These are phyloP conservation scores for Stachybotrys elegans DNA, from an alignment of 2,329 filamentous ascomycete species.

Conservation along the genomic window DNA sequence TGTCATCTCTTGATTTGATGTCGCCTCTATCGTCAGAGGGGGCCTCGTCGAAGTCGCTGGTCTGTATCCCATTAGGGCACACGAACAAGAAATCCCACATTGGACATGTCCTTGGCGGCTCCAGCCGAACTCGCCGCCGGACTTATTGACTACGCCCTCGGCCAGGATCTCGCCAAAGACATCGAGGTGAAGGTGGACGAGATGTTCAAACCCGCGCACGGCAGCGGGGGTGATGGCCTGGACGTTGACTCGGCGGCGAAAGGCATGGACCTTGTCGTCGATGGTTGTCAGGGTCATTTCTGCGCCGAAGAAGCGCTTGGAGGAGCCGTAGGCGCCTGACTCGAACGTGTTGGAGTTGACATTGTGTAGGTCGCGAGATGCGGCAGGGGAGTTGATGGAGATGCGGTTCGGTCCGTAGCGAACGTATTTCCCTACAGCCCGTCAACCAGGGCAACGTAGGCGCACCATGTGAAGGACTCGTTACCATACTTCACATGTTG, in stretches of 20 bases:
- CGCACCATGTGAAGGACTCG: background rate
- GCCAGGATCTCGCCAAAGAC: conserved; percentile 6
- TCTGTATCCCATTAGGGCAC: too few relatives aligned
- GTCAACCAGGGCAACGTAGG: background rate
- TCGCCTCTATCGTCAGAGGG: too few relatives aligned
- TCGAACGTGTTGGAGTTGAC: conserved; percentile 8
- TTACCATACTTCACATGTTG: conserved; percentile 7
- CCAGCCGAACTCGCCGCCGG: conserved; percentile 7
- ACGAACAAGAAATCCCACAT: too few relatives aligned
- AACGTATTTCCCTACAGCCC: conserved; percentile 7
- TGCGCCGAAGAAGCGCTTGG: conserved; percentile 9
- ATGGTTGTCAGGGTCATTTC: conserved; percentile 11
- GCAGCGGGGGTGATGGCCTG: conserved; percentile 9
- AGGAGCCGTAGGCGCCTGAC: conserved; percentile 7
- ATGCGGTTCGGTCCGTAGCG: conserved; percentile 9
- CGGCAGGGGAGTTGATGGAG: conserved; percentile 8
- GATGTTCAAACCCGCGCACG: conserved; percentile 7
- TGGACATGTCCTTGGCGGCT: conserved; percentile 7
- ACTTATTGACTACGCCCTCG: conserved; percentile 4
- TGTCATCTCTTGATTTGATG: too few relatives aligned
- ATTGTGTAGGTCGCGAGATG: conserved; percentile 6
- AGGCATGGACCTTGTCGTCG: conserved; percentile 9
- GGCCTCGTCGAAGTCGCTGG: too few relatives aligned
- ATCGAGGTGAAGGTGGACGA: conserved; percentile 7
- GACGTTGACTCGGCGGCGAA: conserved; percentile 8